Evolutionary conservation across 1,284 basidiomycete species (phyloP).

Genomic region (Trichosporon sp.): DNA sequence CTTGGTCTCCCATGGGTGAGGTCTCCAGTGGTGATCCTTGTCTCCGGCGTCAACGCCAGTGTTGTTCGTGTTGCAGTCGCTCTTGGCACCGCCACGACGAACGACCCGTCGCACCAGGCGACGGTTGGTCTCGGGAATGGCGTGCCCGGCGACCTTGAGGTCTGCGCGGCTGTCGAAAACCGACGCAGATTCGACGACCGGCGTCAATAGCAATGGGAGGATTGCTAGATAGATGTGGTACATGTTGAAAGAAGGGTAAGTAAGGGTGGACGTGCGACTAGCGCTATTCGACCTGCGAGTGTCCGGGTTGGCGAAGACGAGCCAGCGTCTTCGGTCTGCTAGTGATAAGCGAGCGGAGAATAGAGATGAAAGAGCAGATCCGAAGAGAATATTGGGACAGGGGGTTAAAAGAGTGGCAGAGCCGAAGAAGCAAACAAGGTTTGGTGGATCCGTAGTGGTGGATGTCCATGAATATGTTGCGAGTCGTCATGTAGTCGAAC

Average conservation of each 20-base stretch:
- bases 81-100: not conserved
- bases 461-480: not conserved
- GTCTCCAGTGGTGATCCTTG: not conserved
- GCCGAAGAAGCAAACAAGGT: not conserved
- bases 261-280: slow-evolving; percentile 9
- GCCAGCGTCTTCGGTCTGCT: slow-evolving; percentile 2
- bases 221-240: not conserved
- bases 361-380: not conserved
- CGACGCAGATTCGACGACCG: slow-evolving; percentile 1
- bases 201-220: slow-evolving; percentile 1
- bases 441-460: not conserved
- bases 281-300: slow-evolving; percentile 20
- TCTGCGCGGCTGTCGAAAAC: not conserved
- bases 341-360: too few relatives aligned
- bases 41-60: not conserved
- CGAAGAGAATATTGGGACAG: not conserved
- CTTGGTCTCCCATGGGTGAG: not conserved
- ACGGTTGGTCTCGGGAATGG: not conserved
- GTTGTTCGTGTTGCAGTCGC: not conserved
- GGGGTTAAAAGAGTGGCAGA: not conserved
- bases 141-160: not conserved
- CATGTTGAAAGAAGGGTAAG: not conserved
- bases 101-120: slow-evolving; percentile 11
- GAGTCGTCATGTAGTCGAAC: not conserved
- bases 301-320: slow-evolving; percentile 1